Evolutionary conservation across 495 filamentous ascomycete species (phyloP), one percentile per base, ranked within the genome.

Genomic region (Hypoxylon cercidicola): DNA sequence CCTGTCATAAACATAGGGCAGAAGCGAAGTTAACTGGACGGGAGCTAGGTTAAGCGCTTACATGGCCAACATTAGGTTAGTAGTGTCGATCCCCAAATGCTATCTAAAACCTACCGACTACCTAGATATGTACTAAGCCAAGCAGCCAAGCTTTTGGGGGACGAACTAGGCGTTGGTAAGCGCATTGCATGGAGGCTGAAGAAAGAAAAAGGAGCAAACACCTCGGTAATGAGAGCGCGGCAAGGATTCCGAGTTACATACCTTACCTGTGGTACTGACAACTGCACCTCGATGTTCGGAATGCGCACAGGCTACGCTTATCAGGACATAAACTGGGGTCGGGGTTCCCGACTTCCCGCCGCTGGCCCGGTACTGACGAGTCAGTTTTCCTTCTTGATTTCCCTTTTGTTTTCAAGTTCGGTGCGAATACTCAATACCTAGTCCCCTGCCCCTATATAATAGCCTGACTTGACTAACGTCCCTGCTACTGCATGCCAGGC

Each of bases 1-100:
- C 28, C 23, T 46, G 20, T 47, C 4, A 37, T 23, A 53, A 47
- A 59, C 37, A n/a, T 16, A 61, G 49, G 58, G 58, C 58, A 39
- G 58, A 61, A 35, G 35, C 51, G 6, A 55, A 50, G 16, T 16
- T 34, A 23, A 28, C 15, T 30, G 47, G 8, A 30, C 58, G 58
- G 58, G 58, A 61, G 15, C 58, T 61, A 61, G 49, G 46, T 32
- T 47, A 48, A 47, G 49, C 46, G 41, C 49, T 53, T 34, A 54
- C 40, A 39, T 46, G 18, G 28, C 18, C 6, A 37, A 16, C 2
- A 37, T 35, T 37, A 41, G 12, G n/a, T n/a, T n/a, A 3, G 3
- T 39, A 45, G 47, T 47, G 25, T 30, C 49, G 49, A 47, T 61
- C 41, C 32, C 18, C 28, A 6, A 23, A 56, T 47, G 59, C 28